Evolutionary conservation across 345 rosid species (phyloP), one percentile per base, ranked within the genome.

Genomic region (Firmiana major): DNA sequence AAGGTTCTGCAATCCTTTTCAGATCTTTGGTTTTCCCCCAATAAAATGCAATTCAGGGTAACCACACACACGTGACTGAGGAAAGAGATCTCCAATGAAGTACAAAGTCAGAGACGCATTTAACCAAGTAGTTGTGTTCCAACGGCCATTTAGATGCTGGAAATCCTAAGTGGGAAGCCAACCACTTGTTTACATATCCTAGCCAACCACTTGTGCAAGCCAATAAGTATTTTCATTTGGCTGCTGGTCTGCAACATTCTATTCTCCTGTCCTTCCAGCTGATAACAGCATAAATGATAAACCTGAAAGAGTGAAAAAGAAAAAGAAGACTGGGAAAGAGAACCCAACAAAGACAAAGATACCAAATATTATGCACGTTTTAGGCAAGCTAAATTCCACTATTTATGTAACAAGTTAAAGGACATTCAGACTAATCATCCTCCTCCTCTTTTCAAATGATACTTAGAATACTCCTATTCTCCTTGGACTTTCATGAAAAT

Each of bases 401-500:
- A 66, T 71, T 74, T 82, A 77, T 82, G 78, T 82, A 71, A 79
- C 68, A 64, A 46, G 28, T 73, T 58, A 9, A 42, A 55, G 77
- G 55, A 70, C 79, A 81, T 79, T 65, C 84, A 71, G 51, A 70
- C 79, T 74, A 59, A 74, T 54, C 79, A 77, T 75, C 78, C 76
- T 80, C 81, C 58, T 77, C 75, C 76, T 60, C 76, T 78, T 43
- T 57, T 58, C 46, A 55, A 58, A 79, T 77, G 83, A 65, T 66
- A 71, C 71, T 79, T 79, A 58, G 46, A 71, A 60, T 63, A 51
- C 75, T 75, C 83, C 83, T 82, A 68, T 77, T 65, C 83, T 78
- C 83, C 87, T 74, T 84, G 73, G 78, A 71, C 63, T 62, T 82
- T 82, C 87, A 82, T 67, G 58, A 71, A 75, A 69, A 85, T 85